Base-by-base conservation (phyloP, 1,284 basidiomycete genomes). In the Trichosporon sp. region DNA sequence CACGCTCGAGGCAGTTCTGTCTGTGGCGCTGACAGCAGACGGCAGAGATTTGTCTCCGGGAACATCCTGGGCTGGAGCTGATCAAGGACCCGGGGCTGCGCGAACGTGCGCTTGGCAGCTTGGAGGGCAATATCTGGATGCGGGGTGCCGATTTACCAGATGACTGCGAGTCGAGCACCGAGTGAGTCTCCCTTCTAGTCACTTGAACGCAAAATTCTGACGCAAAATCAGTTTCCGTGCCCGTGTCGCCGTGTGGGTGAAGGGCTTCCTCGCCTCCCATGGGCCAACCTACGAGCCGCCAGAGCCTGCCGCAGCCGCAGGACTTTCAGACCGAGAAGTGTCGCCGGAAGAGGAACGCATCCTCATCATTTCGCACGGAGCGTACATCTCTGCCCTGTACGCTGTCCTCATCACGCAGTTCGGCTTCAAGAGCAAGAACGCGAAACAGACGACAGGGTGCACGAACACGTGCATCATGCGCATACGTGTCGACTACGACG, bases 301-400 rank as follows among this genome's bases (percentile, higher is more conserved):
- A 5, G 23, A 27, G 3, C 23, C 37, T 1, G 29, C 31, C 14
- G 27, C 62, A 1, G n/a, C 49, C 1, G 44, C 56, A n/a, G 59
- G 31, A 8, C 36, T 59, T 25, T 27, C n/a, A 10, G 37, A 44
- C 34, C 13, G 27, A 27, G 11, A n/a, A 9, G 14, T n/a, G 49
- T n/a, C 3, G 21, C 33, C 32, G 25, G 25, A 32, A 40, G 34
- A 27, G 16, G 21, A 40, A 37, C 16, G 23, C 1, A 65, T 79
- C 27, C 68, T 79, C 10, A 61, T 75, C 59, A 67, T 76, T 34
- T 73, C 73, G 9, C 79, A 80, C 63, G 77, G 77, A 33, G 79
- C 78, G 11, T 79, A 72, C 63, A 67, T 80, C 31, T 61, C 61
- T 10, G 44, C 66, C 0, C 64, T 78, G 14, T 61, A 71, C 19